A percentile compares a stretch with the other conserved stretches of the same genome.
Conservation (phyloP, 441 rosid genomes). For the Heliophila coronopifolia region DNA sequence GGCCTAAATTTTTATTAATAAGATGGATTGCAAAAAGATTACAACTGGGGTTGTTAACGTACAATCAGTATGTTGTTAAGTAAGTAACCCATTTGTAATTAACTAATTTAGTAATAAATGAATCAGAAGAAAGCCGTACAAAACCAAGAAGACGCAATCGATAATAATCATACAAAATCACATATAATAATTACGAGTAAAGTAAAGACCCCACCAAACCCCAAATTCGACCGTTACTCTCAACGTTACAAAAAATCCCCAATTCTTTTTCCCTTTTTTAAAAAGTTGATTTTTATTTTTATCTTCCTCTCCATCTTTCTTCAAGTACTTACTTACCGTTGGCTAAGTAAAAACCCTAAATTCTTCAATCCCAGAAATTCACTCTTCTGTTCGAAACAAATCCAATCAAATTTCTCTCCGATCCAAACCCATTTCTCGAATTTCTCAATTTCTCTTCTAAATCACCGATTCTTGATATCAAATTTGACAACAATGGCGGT, state of each 20-base stretch:
- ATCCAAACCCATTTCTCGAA: constrained; percentile 17
- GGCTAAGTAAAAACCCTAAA: constrained; percentile 7
- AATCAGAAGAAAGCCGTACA: not conserved
- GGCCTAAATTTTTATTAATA: too few species aligned
- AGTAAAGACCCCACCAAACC: constrained; percentile 14
- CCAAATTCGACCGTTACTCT: constrained; percentile 30
- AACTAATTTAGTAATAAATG: not conserved
- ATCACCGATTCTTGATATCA: not conserved
- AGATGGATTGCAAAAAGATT: too few species aligned
- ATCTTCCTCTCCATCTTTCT: not conserved
- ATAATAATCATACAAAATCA: not conserved
- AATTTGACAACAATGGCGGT: constrained; percentile 48
- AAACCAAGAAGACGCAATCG: constrained; percentile 8
- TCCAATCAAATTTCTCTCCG: not conserved
- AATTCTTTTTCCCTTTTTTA: not conserved
- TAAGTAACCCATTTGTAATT: not conserved
- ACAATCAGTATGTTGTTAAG: not conserved
- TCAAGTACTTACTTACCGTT: constrained; percentile 20
- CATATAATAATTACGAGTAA: not conserved
- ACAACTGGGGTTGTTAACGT: too few species aligned
- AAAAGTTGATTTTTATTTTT: not conserved
- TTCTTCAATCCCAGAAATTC: not conserved
- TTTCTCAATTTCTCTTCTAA: not conserved
- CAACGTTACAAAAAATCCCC: constrained; percentile 16
- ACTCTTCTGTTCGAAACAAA: not conserved